Conservation (phyloP, 1,139 yeast species). For the Nakaseomyces sp. region DNA sequence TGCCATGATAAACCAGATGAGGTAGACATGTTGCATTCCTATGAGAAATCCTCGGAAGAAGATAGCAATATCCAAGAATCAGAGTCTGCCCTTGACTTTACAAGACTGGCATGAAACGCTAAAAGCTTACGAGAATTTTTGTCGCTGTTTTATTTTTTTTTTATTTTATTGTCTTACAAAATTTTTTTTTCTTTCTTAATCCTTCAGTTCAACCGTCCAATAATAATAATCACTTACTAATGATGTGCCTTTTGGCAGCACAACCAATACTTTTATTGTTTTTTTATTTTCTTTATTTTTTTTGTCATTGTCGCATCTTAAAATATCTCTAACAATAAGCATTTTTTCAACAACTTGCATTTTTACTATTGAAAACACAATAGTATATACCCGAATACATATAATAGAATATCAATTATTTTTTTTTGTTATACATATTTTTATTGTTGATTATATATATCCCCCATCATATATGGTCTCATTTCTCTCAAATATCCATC, state of each 20-base stretch:
- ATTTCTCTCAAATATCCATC: neutral
- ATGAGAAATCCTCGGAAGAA: slow-evolving; percentile 1
- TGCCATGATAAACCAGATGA: neutral
- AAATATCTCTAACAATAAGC: neutral
- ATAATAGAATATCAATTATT: no score
- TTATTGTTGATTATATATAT: no score
- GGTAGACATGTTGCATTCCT: neutral
- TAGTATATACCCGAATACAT: no score
- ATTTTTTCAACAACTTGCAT: slow-evolving; percentile 3
- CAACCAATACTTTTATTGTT: neutral
- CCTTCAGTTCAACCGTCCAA: slow-evolving; percentile 4
- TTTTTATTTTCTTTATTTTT: neutral
- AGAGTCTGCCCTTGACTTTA: slow-evolving; percentile 5
- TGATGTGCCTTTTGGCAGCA: no score
- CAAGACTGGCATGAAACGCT: slow-evolving; percentile 1
- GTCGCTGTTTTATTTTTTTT: no score
- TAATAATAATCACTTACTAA: neutral
- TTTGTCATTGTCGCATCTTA: no score
- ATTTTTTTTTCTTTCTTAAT: neutral
- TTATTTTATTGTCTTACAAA: neutral
- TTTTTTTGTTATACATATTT: no score
- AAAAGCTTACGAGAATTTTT: no score
- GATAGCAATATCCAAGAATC: slow-evolving; percentile 1
- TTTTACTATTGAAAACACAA: no score
- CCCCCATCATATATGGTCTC: no score